Evolutionary conservation across 2,329 filamentous ascomycete genomes (phyloP).

Genomic region (Penicillium occitanis): DNA sequence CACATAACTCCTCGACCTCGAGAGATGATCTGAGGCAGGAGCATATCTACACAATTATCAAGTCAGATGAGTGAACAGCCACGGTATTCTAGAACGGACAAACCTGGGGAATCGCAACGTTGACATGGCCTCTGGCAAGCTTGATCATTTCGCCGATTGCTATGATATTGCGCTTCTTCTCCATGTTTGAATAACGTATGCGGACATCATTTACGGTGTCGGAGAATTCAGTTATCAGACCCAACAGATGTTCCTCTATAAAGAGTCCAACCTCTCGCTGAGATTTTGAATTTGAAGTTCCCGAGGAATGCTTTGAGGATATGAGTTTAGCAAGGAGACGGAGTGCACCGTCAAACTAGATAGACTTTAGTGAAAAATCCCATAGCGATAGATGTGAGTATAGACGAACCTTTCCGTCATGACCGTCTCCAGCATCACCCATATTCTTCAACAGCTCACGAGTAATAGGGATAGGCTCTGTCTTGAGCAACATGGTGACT

Average conservation of each 20-base stretch:
- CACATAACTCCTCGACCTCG: constrained; percentile 69
- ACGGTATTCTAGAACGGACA: constrained; percentile 27
- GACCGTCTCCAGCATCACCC: constrained; percentile 62
- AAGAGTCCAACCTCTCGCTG: constrained; percentile 68
- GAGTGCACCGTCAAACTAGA: constrained; percentile 52
- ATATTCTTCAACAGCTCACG: constrained; percentile 80
- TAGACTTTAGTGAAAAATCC: constrained; percentile 23
- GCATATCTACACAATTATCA: constrained; percentile 62
- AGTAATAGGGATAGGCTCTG: constrained; percentile 72
- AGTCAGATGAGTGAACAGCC: constrained; percentile 15
- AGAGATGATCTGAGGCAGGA: constrained; percentile 89
- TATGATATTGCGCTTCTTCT: constrained; percentile 74
- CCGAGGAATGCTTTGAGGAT: constrained; percentile 50
- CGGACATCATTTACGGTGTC: constrained; percentile 71
- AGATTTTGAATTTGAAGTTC: constrained; percentile 48
- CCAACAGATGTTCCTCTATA: constrained; percentile 78
- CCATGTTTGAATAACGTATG: constrained; percentile 57
- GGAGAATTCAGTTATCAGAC: constrained; percentile 79
- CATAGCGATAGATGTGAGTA: not conserved
- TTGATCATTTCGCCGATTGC: constrained; percentile 87
- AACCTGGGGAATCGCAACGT: constrained; percentile 81
- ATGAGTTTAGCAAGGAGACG: constrained; percentile 52
- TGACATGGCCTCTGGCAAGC: constrained; percentile 70
- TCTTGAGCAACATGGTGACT: constrained; percentile 67
- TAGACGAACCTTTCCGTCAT: constrained; percentile 53